phyloP scores from a whole-genome alignment of 2,329 filamentous ascomycete genomes.

The Colletotrichum phormii region DNA sequence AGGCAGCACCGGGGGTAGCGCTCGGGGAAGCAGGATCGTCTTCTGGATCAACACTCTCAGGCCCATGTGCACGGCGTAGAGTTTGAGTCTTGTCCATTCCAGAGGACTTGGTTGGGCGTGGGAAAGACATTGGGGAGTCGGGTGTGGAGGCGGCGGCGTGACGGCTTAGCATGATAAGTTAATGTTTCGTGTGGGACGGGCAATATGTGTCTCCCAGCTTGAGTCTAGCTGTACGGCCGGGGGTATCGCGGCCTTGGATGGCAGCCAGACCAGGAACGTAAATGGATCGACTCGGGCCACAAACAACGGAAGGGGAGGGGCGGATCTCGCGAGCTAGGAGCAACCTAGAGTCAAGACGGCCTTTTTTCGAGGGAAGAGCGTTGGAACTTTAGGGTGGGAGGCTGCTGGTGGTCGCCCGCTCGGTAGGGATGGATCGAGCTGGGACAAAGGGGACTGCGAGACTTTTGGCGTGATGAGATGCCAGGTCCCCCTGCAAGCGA shows the following conservation, averaged over 20 bases:
- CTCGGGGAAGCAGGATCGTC: slow-evolving; percentile 22
- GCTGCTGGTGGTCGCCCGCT: not conserved
- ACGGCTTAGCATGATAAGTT: slow-evolving; percentile 51
- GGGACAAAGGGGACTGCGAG: slow-evolving; percentile 27
- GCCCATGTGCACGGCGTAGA: slow-evolving; percentile 30
- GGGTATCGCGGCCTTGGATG: slow-evolving; percentile 12
- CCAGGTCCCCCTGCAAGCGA: slow-evolving; percentile 34
- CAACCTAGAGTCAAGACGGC: not conserved
- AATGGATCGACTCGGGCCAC: slow-evolving; percentile 15
- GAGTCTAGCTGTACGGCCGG: slow-evolving; percentile 15
- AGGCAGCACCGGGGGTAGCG: slow-evolving; percentile 18
- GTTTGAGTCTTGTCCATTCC: slow-evolving; percentile 35
- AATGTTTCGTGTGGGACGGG: slow-evolving; percentile 48
- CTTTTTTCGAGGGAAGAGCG: slow-evolving; percentile 1
- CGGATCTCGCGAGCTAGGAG: not conserved
- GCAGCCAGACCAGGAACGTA: slow-evolving; percentile 10
- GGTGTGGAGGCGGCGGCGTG: slow-evolving; percentile 40
- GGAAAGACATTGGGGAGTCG: slow-evolving; percentile 41
- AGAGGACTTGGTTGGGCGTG: slow-evolving; percentile 30
- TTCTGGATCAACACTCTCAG: slow-evolving; percentile 23
- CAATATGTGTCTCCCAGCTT: slow-evolving; percentile 32
- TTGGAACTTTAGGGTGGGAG: not conserved
- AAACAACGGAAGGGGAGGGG: not conserved
- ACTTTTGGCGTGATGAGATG: slow-evolving; percentile 25
- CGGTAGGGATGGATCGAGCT: slow-evolving; percentile 2